Base-by-base conservation (phyloP, 352 stramenopile genomes). In the Blastocystis sp. region DNA sequence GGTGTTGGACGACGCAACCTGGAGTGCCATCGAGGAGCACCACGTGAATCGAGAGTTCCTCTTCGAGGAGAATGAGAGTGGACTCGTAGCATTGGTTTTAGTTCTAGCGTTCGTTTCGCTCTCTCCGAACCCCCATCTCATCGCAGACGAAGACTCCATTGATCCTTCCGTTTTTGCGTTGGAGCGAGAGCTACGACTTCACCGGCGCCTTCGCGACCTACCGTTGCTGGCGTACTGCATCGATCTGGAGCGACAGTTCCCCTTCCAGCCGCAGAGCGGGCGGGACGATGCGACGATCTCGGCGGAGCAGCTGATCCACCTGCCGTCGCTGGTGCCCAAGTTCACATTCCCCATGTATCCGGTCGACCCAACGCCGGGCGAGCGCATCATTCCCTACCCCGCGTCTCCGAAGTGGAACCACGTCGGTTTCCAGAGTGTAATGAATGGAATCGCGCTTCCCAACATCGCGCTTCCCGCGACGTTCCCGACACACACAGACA, bases 41-140 rank as follows among this genome's bases (percentile, higher is more conserved):
- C 40, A 54, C 51, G 18, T 42, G 0, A 81, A 61, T 65, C 44
- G 32, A n/a, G 69, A 81, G 44, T 81, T 81, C 36, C 40, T 81
- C 1, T 81, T 48, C 21, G 18, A n/a, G 14, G 27, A 34, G 7
- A 81, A 81, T 42, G 69, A 81, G 36, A 38, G 69, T 81, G 46
- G 36, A 18, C n/a, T 59, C 4, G n/a, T 3, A 16, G 3, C 7
- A 59, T 14, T 14, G 32, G 3, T 16, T 3, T 59, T 59, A 18
- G 32, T 14, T 59, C 2, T 32, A 59, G 61, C 34, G 1, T 81
- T 65, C 44, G 44, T 44, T 1, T 32, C 44, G 8, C 18, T 81
- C 4, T 48, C 29, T 32, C n/a, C 21, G 1, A 32, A 21, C 6
- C 24, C 61, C 1, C 24, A 8, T 36, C n/a, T 27, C 40, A 64